Base-by-base conservation (phyloP, 1,284 basidiomycete species). In the Puccinia coronata region DNA sequence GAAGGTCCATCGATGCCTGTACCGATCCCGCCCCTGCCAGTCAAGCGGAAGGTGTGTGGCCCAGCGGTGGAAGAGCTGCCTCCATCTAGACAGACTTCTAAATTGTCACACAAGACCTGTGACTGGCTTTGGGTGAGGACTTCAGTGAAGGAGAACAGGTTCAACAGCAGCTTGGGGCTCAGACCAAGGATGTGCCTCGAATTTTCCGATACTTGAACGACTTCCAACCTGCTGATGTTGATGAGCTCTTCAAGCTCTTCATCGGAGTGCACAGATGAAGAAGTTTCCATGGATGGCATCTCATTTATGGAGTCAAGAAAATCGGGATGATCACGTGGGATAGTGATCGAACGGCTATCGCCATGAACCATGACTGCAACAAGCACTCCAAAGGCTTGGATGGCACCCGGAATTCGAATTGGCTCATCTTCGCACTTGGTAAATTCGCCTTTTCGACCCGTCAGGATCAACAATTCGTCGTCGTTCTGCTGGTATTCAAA, bases 321-420 rank as follows among this genome's bases (percentile, higher is more conserved):
- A 51, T 41, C 25, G 0, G 84, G 88, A 83, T 84, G 92, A 92
- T 88, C 95, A 93, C 18, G 93, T 95, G 0, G 92, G 92, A 84
- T 43, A 95, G 94, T 14, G 91, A 89, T 23, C 95, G 92, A 1
- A 89, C 83, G 41, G 94, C 86, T 11, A 88, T 88, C 12, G 89
- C 91, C 2, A 87, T 87, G 1, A 92, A 90, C 91, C 82, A 92
- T 90, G 0, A 95, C 87, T 0, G 90, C 92, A 71, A 96, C 89
- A 23, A 95, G 88, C 0, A 95, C 92, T 12, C 93, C 94, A 84
- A 93, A 96, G 0, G 91, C 91, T 87, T 96, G 57, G 28, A 67
- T n/a, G 39, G 65, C 65, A 67, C 65, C 65, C 18, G 69, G 69
- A 23, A 71, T 71, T 18, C 69, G 69, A 34, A 71, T 71, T 2